Base-by-base conservation (phyloP, 306 rosid genomes). In the Gleditsia sinensis region DNA sequence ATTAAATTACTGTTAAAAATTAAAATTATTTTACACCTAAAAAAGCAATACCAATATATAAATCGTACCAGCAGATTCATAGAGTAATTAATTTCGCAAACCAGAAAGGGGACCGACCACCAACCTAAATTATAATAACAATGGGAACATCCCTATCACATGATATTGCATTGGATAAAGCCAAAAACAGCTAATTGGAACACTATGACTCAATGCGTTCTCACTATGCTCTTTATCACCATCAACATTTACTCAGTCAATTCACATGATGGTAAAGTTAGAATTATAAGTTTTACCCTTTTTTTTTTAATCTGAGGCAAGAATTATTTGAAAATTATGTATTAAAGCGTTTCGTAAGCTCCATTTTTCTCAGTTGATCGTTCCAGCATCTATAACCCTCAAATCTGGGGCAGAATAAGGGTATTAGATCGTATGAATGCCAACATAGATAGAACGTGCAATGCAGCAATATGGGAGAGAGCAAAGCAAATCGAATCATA, bases 401-500 rank as follows among this genome's bases (percentile, higher is more conserved):
- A 66, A 43, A 24, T 45, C 56, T 14, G 53, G 16, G 24, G 21
- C 71, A 23, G 23, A 24, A 0, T 21, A 53, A 6, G 32, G 32
- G 8, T 20, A 53, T 23, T 9, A 2, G 7, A 54, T 13, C 2
- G 60, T 9, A 40, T 43, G 21, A 58, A 57, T 20, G 51, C 60
- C 60, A 64, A 7, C 55, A 11, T 21, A 21, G 30, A 6, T 23
- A 75, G 5, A 76, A 53, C 28, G 46, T 1, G 20, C 37, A 50
- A 39, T 6, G 45, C 10, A 14, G 45, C 7, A 6, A 20, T 69
- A 25, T 3, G 57, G 11, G 1, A 36, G 64, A 58, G 69, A 21
- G 68, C 73, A 7, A 50, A 69, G 8, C 6, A 54, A 66, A 61
- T 50, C 6, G 57, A 66, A 61, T 50, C 86, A 49, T 88, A 94